Base-by-base conservation (phyloP, 1,284 basidiomycete genomes). In the Puccinia sorghi region DNA sequence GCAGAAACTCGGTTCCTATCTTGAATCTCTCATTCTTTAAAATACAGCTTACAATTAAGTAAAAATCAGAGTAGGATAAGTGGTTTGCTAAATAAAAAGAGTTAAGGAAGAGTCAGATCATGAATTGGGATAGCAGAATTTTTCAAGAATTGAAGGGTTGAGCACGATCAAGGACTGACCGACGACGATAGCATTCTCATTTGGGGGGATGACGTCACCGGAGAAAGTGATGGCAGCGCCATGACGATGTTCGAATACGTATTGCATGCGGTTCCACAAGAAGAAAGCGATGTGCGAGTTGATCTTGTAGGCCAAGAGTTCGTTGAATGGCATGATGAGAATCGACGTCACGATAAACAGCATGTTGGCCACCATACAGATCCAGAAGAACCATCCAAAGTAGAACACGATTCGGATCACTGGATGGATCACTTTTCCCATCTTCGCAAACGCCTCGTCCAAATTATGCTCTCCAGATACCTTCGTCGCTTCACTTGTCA, bases 201-300 rank as follows among this genome's bases (percentile, higher is more conserved):
- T 57, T 37, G 52, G 20, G 54, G 74, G 74, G 27, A 77, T 43
- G 17, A 77, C 54, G 54, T 77, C 74, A 57, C 74, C 74, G 9
- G 74, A 77, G 61, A 77, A 69, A 32, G 74, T 77, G 64, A 77
- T 77, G 11, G 15, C 7, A 48, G 63, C 74, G 15, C n/a, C 27
- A 46, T 69, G 61, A 37, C 48, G 41, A 41, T 69, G 15, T 69
- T 77, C 74, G 54, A 77, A 77, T 48, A 77, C 64, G 46, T 69
- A 69, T 37, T 77, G 74, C 74, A 77, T 77, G 22, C 43, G 50
- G 27, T 57, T 69, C 74, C 74, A 77, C 25, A 77, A 46, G 63
- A 69, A 77, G 43, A 67, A 27, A 32, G 64, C 74, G 46, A 77
- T 69, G 5, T 59, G 63, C 15, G 74, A 77, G 32, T 77, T 77